Conservation (phyloP, 345 rosid species). For the Eucalyptus coolabah region DNA sequence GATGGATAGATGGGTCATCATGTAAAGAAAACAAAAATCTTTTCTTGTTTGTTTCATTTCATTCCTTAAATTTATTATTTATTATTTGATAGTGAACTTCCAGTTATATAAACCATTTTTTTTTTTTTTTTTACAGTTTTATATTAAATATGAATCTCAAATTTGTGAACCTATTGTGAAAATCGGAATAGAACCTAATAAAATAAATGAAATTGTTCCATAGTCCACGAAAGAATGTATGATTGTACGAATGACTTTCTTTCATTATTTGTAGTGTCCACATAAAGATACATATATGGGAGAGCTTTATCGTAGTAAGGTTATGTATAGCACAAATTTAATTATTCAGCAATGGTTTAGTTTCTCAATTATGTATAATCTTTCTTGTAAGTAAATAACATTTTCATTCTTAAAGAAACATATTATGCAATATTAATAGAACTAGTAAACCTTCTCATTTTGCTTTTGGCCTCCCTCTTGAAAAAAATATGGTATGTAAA, state of each 20-base stretch:
- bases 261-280: too few species aligned
- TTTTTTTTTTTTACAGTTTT: background rate
- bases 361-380: background rate
- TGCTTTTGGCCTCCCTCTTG: background rate
- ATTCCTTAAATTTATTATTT: background rate
- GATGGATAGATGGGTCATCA: background rate
- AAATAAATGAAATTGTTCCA: background rate
- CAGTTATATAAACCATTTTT: background rate
- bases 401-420: background rate
- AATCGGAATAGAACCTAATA: background rate
- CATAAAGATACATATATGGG: background rate
- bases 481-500: background rate
- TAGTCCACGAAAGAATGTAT: background rate
- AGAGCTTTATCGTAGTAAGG: background rate
- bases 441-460: background rate
- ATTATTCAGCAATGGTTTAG: background rate
- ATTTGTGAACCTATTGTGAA: background rate
- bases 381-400: background rate
- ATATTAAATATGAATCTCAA: background rate
- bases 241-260: background rate
- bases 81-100: background rate
- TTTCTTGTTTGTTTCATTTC: background rate
- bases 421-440: background rate
- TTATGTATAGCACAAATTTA: background rate
- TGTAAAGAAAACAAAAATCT: background rate